A percentile compares a stretch with the other conserved stretches of the same genome.
Evolutionary conservation across 1,139 yeast genomes (phyloP).

Genomic region (Pichia sp.): DNA sequence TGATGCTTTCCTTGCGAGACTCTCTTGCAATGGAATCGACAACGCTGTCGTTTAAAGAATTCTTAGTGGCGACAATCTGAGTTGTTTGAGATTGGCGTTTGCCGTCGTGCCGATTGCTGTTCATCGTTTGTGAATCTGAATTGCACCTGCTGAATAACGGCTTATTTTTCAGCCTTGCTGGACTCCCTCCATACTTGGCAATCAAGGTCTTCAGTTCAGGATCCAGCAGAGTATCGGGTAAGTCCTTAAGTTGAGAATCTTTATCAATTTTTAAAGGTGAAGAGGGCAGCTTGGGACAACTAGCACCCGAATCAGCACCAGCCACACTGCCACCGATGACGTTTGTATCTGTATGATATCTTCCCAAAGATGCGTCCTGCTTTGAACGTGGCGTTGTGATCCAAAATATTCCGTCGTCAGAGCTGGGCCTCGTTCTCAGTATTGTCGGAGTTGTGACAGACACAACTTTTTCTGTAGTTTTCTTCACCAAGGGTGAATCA

Average conservation of each 20-base stretch:
- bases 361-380: not conserved
- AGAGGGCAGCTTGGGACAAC: conserved; percentile 14
- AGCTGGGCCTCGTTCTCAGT: conserved; percentile 21
- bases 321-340: not conserved
- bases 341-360: not conserved
- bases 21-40: conserved; percentile 17
- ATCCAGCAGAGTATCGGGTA: conserved; percentile 22
- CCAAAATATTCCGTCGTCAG: conserved; percentile 35
- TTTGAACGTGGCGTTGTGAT: conserved; percentile 27
- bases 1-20: not conserved
- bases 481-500: conserved; percentile 3
- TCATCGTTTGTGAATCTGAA: conserved; percentile 26
- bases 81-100: not conserved
- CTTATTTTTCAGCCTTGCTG: not conserved
- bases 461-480: not conserved
- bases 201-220: conserved; percentile 28
- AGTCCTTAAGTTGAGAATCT: conserved; percentile 3
- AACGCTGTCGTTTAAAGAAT: conserved; percentile 27
- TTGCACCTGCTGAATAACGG: conserved; percentile 16
- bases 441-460: conserved; percentile 5
- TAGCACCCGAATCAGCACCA: too few relatives aligned
- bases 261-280: conserved; percentile 16
- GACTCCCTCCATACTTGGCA: conserved; percentile 20
- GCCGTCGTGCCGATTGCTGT: not conserved
- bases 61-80: conserved; percentile 27